Base-by-base conservation (phyloP, 2,329 filamentous ascomycete species). In the Didymella pinodella region DNA sequence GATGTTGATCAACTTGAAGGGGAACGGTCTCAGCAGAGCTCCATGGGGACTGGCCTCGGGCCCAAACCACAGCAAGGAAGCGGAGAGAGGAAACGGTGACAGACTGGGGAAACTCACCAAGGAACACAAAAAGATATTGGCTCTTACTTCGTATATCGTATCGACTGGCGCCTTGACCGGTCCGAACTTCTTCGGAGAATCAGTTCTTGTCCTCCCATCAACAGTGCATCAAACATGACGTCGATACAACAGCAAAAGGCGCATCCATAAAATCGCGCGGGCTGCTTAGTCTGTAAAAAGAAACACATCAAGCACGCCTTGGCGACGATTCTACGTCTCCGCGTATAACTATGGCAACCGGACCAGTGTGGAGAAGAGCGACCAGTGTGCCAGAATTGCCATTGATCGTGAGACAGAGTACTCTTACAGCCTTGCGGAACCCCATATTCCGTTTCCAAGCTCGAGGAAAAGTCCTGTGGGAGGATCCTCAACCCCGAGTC, bases 1-100 rank as follows among this genome's bases (percentile, higher is more conserved):
- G 68, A 0, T 70, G 12, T 32, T 65, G 18, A 57, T 68, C 26
- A 72, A 72, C 46, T 63, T 60, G 44, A 67, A 66, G 48, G 65
- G 65, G 4, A 51, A 64, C 7, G 31, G 32, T 1, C 68, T 71
- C 38, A 64, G 20, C 3, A 25, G 20, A 12, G 38, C 20, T 4
- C 38, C 61, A 14, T 63, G 62, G 60, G 59, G 59, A 7, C 32
- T 66, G 8, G 62, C 53, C 2, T 54, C 48, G 31, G 57, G 54
- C 7, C 60, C 54, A 7, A 63, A 61, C 11, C 50, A 57, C 16
- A 3, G 14, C 12, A 25, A 25, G 18, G 20, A 4, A 4, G 38
- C 4, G 8, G 20, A 12, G 18, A 25, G 25, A 7, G 20, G 38
- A 25, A 14, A 41, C 20, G 16, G 14, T 20, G 20, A 41, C 20